Conservation (phyloP, 495 filamentous ascomycete species). For the Annulohypoxylon nitens region DNA sequence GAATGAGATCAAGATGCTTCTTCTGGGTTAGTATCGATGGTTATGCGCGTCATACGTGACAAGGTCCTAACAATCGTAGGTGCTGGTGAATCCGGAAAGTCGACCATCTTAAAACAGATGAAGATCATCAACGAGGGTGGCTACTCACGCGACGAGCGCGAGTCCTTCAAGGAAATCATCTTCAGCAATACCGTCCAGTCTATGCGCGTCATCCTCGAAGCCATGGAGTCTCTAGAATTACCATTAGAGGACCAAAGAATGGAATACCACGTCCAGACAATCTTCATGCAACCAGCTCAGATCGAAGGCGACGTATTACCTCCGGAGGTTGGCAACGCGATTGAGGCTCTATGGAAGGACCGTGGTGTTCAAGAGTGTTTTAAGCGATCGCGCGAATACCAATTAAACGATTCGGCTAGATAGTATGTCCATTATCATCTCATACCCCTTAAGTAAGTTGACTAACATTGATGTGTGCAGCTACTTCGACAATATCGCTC, state of each 20-base stretch:
- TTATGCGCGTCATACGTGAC: slow-evolving; percentile 15
- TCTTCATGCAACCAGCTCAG: slow-evolving; percentile 95
- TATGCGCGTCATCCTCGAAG: slow-evolving; percentile 95
- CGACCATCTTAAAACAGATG: slow-evolving; percentile 99
- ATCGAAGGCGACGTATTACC: slow-evolving; percentile 96
- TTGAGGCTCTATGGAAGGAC: slow-evolving; percentile 94
- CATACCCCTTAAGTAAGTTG: neutral
- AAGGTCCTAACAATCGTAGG: slow-evolving; percentile 66
- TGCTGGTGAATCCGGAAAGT: slow-evolving; percentile 99
- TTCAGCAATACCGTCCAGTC: slow-evolving; percentile 98
- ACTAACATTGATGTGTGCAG: slow-evolving; percentile 64
- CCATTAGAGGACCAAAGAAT: slow-evolving; percentile 87
- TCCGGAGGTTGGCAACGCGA: slow-evolving; percentile 92
- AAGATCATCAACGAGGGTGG: slow-evolving; percentile 88
- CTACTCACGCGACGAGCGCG: slow-evolving; percentile 81
- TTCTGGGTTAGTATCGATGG: slow-evolving; percentile 79
- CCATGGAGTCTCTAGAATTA: slow-evolving; percentile 93
- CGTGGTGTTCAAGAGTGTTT: slow-evolving; percentile 95
- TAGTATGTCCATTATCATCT: slow-evolving; percentile 76
- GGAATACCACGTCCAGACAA: slow-evolving; percentile 95
- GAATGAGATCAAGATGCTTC: slow-evolving; percentile 99
- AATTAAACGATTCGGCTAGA: slow-evolving; percentile 96
- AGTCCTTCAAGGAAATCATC: slow-evolving; percentile 95
- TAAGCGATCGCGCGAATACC: slow-evolving; percentile 95
- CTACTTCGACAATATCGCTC: slow-evolving; percentile 96